Conservation (phyloP, 495 filamentous ascomycete genomes). For the Neurospora sp. region DNA sequence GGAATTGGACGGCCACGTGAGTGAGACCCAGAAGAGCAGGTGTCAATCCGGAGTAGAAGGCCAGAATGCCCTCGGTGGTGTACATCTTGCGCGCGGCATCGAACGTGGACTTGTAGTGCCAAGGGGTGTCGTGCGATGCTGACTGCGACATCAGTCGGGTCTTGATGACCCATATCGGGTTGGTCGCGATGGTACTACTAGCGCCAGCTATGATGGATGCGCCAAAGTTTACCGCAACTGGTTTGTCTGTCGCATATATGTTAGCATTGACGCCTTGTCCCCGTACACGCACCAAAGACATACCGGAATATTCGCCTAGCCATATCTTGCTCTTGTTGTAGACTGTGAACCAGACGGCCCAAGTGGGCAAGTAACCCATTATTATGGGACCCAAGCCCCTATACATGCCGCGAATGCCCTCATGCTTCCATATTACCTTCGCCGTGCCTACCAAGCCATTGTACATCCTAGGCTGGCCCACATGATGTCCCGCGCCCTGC, state of each 20-base stretch:
- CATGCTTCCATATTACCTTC: constrained; percentile 70
- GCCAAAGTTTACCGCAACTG: constrained; percentile 44
- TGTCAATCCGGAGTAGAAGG: constrained; percentile 92
- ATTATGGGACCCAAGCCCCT: constrained; percentile 89
- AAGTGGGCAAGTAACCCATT: constrained; percentile 90
- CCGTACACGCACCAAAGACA: background rate
- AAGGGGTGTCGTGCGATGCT: constrained; percentile 44
- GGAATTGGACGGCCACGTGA: constrained; percentile 97
- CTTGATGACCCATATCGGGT: constrained; percentile 99
- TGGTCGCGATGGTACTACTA: constrained; percentile 90
- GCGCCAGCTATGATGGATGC: constrained; percentile 85
- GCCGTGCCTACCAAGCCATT: constrained; percentile 80
- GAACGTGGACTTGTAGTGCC: constrained; percentile 78
- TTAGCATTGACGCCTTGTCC: constrained; percentile 2
- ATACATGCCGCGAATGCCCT: constrained; percentile 86
- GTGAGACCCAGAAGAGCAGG: constrained; percentile 86
- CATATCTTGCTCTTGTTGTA: constrained; percentile 80
- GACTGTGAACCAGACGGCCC: constrained; percentile 94
- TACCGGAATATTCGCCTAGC: constrained; percentile 41
- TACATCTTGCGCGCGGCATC: constrained; percentile 97
- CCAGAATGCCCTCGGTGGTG: constrained; percentile 67
- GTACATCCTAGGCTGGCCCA: constrained; percentile 52
- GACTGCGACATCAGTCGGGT: constrained; percentile 93
- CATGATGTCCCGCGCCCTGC: constrained; percentile 61
- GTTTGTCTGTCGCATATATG: constrained; percentile 20